These are phyloP conservation scores for Lachnellula arida DNA, from an alignment of 2,329 filamentous ascomycete genomes.

Conservation along the genomic window DNA sequence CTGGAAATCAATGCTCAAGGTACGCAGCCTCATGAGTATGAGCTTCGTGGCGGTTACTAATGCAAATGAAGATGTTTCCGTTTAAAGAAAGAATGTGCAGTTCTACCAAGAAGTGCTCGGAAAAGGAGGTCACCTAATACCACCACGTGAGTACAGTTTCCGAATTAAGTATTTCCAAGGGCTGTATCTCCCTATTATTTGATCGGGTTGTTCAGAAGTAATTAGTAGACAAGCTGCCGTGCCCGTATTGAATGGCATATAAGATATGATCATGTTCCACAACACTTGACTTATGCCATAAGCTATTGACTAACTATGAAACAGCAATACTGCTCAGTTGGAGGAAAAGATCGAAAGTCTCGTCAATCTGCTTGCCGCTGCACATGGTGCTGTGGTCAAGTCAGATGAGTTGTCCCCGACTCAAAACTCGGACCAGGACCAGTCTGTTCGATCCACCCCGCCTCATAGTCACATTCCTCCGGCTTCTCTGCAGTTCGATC, in stretches of 20 bases:
- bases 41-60: background rate
- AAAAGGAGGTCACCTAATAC: slow-evolving; percentile 20
- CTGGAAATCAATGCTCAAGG: slow-evolving; percentile 15
- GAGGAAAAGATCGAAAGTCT: slow-evolving; percentile 24
- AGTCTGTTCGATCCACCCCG: background rate
- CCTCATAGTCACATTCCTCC: background rate
- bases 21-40: background rate
- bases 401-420: slow-evolving; percentile 2
- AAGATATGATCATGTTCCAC: too few species aligned
- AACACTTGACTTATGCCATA: too few species aligned
- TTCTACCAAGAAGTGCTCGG: slow-evolving; percentile 12
- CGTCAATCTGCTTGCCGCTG: slow-evolving; percentile 18
- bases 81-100: slow-evolving; percentile 19
- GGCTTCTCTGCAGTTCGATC: too few species aligned
- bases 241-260: background rate
- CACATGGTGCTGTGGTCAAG: slow-evolving; percentile 8
- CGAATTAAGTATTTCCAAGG: background rate
- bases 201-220: background rate
- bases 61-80: slow-evolving; percentile 16
- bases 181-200: too few species aligned
- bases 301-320: background rate
- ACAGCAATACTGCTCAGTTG: slow-evolving; percentile 16
- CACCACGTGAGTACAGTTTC: slow-evolving; percentile 11
- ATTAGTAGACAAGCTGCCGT: background rate
- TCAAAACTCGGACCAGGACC: background rate